A percentile compares a stretch with the other conserved stretches of the same genome.
These are phyloP conservation scores for Zhuliangozyma blackwelliae DNA, from an alignment of 1,139 yeast genomes.

Conservation along the genomic window DNA sequence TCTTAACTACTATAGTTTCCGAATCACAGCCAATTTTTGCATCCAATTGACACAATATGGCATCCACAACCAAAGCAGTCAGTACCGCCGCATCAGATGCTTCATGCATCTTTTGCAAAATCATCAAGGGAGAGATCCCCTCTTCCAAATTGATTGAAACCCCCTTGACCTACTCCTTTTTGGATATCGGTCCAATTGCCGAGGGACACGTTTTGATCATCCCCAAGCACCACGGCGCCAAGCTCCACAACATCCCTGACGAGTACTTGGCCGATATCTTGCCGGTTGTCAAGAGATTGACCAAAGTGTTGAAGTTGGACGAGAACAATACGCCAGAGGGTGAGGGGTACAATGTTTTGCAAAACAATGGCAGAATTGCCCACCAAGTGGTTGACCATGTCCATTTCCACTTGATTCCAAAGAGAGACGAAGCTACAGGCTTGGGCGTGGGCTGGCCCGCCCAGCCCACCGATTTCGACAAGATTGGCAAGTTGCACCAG, in stretches of 20 bases:
- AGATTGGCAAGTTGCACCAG: constrained; percentile 62
- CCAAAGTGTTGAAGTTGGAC: constrained; percentile 64
- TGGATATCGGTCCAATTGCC: constrained; percentile 90
- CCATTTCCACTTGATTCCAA: constrained; percentile 94
- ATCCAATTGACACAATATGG: not conserved
- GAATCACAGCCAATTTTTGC: not conserved
- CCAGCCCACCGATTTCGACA: constrained; percentile 67
- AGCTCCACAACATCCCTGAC: constrained; percentile 87
- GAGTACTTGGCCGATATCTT: constrained; percentile 79
- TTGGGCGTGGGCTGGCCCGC: constrained; percentile 91
- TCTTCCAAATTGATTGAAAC: constrained; percentile 86
- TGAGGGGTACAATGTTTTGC: constrained; percentile 80
- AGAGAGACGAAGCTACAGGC: constrained; percentile 65
- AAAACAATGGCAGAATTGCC: constrained; percentile 90
- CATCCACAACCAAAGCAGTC: not conserved
- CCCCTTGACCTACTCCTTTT: constrained; percentile 69
- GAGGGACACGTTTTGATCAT: constrained; percentile 84
- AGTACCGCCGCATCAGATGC: constrained; percentile 9
- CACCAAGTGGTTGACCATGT: constrained; percentile 95
- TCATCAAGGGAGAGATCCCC: constrained; percentile 91
- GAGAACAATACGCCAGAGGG: constrained; percentile 51
- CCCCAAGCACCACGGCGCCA: constrained; percentile 91
- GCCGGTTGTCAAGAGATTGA: constrained; percentile 83
- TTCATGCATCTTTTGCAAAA: constrained; percentile 84
- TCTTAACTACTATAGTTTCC: not conserved